phyloP scores from a whole-genome alignment of 2,329 filamentous ascomycete species.

The Diaporthe capsici region DNA sequence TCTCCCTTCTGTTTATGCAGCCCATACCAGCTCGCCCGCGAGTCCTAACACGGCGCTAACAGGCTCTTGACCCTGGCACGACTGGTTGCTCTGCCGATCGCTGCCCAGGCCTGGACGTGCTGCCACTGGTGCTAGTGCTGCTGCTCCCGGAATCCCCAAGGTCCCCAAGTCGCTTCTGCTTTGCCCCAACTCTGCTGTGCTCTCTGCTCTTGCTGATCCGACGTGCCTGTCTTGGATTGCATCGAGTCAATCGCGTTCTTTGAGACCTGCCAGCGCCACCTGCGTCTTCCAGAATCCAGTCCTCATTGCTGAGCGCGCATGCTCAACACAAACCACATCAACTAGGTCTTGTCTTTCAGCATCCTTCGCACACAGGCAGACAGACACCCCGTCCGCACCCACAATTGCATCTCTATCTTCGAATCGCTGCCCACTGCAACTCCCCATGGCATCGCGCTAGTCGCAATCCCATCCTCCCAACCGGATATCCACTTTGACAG shows the following conservation, averaged over 20 bases:
- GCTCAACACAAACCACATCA: constrained; percentile 20
- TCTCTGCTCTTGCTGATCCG: constrained; percentile 10
- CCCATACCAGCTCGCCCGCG: constrained; percentile 3
- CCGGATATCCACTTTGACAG: constrained; percentile 40
- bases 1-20: constrained; percentile 15
- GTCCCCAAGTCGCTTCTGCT: constrained; percentile 19
- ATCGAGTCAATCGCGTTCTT: constrained; percentile 34
- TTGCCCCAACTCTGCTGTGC: constrained; percentile 12
- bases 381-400: constrained; percentile 9
- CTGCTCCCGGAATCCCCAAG: constrained; percentile 25
- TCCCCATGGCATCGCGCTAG: constrained; percentile 41
- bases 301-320: constrained; percentile 21
- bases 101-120: constrained; percentile 16
- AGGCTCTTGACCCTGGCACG: constrained; percentile 14
- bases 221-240: constrained; percentile 18
- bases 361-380: constrained; percentile 12
- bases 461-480: constrained; percentile 30
- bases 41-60: constrained; percentile 12
- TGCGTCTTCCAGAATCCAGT: constrained; percentile 25
- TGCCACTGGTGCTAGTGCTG: not conserved
- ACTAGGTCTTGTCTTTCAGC: not conserved
- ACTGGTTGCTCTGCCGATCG: constrained; percentile 9
- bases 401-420: constrained; percentile 32
- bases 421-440: constrained; percentile 15
- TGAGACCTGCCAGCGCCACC: constrained; percentile 31